A percentile compares a stretch with the other conserved stretches of the same genome.
Conservation (phyloP, 495 filamentous ascomycete species). For the Neurospora sp. region DNA sequence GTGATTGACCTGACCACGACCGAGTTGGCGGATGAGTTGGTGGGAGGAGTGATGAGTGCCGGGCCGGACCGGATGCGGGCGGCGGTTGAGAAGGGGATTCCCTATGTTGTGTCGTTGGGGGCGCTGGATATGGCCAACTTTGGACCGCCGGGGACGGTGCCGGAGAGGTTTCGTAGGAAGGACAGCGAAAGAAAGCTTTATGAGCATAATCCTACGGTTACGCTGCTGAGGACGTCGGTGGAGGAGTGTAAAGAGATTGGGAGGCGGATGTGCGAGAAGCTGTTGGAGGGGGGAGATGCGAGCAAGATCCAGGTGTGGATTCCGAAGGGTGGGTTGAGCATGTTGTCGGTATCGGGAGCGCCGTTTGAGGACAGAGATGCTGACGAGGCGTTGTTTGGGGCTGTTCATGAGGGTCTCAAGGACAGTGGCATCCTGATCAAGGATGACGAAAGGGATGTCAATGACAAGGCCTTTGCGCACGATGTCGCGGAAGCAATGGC, state of each 20-base stretch:
- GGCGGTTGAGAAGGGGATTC: constrained; percentile 43
- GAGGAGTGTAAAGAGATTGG: constrained; percentile 46
- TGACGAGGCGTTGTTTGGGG: constrained; percentile 30
- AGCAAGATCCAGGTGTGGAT: constrained; percentile 43
- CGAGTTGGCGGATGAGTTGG: constrained; percentile 52
- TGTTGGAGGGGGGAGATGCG: constrained; percentile 28
- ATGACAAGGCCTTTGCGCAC: constrained; percentile 30
- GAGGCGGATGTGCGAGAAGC: constrained; percentile 39
- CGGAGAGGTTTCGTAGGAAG: constrained; percentile 25
- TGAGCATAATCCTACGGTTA: constrained; percentile 56
- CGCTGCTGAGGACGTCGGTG: constrained; percentile 48
- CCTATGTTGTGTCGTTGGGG: constrained; percentile 52
- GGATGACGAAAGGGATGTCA: constrained; percentile 29
- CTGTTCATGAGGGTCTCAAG: constrained; percentile 29
- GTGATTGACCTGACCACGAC: constrained; percentile 61
- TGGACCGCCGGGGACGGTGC: constrained; percentile 44
- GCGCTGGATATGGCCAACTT: constrained; percentile 65
- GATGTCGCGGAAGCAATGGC: constrained; percentile 27
- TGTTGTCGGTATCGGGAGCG: constrained; percentile 24
- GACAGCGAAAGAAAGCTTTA: constrained; percentile 33
- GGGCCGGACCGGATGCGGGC: constrained; percentile 43
- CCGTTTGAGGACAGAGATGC: constrained; percentile 25
- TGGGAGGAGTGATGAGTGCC: constrained; percentile 52
- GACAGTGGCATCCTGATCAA: constrained; percentile 22
- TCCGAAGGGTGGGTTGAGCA: constrained; percentile 40